These are phyloP conservation scores for Citrullus colocynthis DNA, from an alignment of 306 rosid species.

Conservation along the genomic window DNA sequence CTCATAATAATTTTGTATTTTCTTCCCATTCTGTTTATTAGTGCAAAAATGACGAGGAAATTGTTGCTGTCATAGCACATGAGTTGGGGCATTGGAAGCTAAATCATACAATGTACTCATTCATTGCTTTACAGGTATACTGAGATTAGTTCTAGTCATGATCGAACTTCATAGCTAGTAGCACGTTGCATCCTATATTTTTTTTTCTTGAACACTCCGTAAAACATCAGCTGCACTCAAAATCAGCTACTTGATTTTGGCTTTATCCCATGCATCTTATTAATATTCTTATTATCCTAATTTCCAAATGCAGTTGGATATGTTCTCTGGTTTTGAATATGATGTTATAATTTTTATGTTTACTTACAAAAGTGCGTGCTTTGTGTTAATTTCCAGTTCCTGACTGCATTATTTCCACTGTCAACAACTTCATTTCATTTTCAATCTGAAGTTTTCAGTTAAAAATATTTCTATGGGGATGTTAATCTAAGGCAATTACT, in stretches of 20 bases:
- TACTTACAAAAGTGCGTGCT: background rate
- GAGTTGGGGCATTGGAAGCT: slow-evolving; percentile 99
- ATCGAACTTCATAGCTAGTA: background rate
- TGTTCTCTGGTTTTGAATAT: background rate
- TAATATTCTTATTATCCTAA: background rate
- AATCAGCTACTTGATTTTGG: background rate
- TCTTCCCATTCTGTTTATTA: slow-evolving; percentile 16
- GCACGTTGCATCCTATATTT: background rate
- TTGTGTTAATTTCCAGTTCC: background rate
- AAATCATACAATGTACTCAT: slow-evolving; percentile 81
- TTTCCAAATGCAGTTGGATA: background rate
- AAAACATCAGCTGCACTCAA: background rate
- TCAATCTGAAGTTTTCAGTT: background rate
- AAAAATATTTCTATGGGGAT: background rate
- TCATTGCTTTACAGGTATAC: slow-evolving; percentile 88
- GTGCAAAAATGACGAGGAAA: slow-evolving; percentile 93
- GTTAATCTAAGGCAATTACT: no score
- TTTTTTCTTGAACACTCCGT: background rate
- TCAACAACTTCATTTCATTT: background rate
- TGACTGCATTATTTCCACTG: background rate
- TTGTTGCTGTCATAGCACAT: slow-evolving; percentile 95
- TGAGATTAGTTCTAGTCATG: slow-evolving; percentile 6
- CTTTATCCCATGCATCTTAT: background rate
- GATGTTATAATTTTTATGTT: background rate
- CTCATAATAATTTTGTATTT: background rate